Conservation (phyloP, 345 rosid species). For the Balakata baccata region DNA sequence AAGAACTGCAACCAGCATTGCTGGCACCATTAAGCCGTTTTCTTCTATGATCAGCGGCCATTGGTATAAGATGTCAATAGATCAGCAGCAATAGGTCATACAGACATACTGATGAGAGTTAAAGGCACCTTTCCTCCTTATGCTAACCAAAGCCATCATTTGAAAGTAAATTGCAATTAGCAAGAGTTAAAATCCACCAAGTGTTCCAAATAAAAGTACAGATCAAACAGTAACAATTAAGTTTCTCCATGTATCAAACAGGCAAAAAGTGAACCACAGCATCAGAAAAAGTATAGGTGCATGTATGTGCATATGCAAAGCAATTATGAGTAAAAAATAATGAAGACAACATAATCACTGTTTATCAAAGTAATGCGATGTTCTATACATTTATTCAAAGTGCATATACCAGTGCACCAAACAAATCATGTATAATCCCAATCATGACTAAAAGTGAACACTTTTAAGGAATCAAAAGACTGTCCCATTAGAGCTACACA, state of each 20-base stretch:
- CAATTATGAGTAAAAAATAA: not conserved
- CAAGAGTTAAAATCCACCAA: not conserved
- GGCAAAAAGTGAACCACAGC: not conserved
- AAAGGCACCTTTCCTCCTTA: conserved; percentile 17
- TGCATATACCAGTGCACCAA: not conserved
- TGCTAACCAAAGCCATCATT: conserved; percentile 20
- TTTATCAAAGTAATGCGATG: not conserved
- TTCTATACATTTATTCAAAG: not conserved
- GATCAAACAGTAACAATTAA: not conserved
- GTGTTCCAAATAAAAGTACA: not conserved
- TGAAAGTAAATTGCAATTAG: conserved; percentile 5
- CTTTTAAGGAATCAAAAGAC: not conserved
- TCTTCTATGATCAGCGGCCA: conserved; percentile 88
- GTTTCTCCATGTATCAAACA: not conserved
- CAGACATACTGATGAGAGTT: conserved; percentile 7
- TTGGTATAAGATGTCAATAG: conserved; percentile 27
- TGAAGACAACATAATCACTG: not conserved
- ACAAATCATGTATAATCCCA: not conserved
- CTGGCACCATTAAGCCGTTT: conserved; percentile 66
- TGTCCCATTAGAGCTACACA: not conserved
- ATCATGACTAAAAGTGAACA: not conserved
- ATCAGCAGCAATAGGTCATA: conserved; percentile 21
- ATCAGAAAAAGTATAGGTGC: not conserved
- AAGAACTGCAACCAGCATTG: conserved; percentile 46
- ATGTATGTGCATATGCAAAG: not conserved